A percentile compares a stretch with the other conserved stretches of the same genome.
phyloP scores from a whole-genome alignment of 1,284 basidiomycete genomes.

The Xerocomus minutiporus region DNA sequence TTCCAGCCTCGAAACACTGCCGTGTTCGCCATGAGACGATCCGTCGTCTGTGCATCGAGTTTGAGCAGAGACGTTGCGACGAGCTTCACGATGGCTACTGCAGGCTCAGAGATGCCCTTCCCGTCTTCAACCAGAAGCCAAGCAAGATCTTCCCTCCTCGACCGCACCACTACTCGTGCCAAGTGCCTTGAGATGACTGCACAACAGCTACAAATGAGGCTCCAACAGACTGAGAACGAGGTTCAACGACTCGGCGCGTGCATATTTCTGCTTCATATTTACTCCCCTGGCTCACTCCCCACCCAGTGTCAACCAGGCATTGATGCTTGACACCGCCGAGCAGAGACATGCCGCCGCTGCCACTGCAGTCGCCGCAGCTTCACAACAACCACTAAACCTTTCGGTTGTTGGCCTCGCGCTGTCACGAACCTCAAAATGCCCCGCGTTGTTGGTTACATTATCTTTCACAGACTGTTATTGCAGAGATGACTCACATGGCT shows the following conservation, averaged over 20 bases:
- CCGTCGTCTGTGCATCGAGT: too few species aligned
- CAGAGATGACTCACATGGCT: conserved; percentile 41
- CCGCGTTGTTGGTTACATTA: conserved; percentile 26
- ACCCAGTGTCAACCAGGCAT: too few species aligned
- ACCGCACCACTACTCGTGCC: conserved; percentile 73
- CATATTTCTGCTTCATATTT: conserved; percentile 34
- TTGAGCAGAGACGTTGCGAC: too few species aligned
- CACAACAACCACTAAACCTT: conserved; percentile 40
- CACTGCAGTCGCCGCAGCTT: conserved; percentile 48
- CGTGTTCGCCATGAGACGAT: too few species aligned
- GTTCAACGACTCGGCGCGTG: conserved; percentile 52
- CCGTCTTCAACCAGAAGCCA: conserved; percentile 80
- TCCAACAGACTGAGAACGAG: conserved; percentile 71
- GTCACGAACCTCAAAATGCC: too few species aligned
- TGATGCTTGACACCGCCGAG: too few species aligned
- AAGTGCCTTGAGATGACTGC: too few species aligned
- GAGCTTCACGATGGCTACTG: conserved; percentile 26
- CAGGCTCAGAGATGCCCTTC: conserved; percentile 79
- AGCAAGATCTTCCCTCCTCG: conserved; percentile 47
- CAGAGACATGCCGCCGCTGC: conserved; percentile 32
- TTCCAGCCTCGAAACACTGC: too few species aligned
- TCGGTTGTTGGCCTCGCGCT: conserved; percentile 39
- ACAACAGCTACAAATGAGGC: conserved; percentile 47
- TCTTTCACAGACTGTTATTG: conserved; percentile 37
- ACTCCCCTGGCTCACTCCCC: too few species aligned